Percentiles rank a stretch among this genome's conserved stretches.
Evolutionary conservation across 2,329 filamentous ascomycete genomes (phyloP).

Genomic region (Ophiosphaerella herpotricha): DNA sequence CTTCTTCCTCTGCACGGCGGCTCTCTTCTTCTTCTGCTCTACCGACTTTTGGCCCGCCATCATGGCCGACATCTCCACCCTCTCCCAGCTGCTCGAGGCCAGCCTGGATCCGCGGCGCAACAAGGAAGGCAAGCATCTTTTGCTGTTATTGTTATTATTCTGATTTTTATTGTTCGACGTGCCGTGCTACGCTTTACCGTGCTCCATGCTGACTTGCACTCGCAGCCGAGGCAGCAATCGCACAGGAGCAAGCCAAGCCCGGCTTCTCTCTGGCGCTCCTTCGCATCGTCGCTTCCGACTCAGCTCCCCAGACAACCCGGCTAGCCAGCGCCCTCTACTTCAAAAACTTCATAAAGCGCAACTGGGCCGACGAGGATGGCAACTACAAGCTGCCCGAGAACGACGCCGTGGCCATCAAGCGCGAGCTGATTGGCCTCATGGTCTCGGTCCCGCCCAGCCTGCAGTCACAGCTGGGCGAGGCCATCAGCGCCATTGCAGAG

Average conservation of each 20-base stretch:
- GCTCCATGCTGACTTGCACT: constrained; percentile 22
- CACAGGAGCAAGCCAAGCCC: constrained; percentile 77
- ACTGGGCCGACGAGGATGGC: constrained; percentile 95
- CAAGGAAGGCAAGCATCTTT: constrained; percentile 73
- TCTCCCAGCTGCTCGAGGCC: constrained; percentile 86
- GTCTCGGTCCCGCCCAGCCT: constrained; percentile 85
- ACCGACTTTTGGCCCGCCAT: constrained; percentile 2
- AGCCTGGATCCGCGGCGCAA: constrained; percentile 87
- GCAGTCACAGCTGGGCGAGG: constrained; percentile 92
- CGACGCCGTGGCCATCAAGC: constrained; percentile 90
- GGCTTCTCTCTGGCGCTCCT: constrained; percentile 86
- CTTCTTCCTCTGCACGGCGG: neutral
- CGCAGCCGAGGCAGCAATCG: constrained; percentile 79
- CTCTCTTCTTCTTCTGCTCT: constrained; percentile 2
- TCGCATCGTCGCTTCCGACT: constrained; percentile 81
- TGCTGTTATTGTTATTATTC: constrained; percentile 12
- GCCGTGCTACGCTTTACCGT: constrained; percentile 1
- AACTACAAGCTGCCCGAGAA: constrained; percentile 83
- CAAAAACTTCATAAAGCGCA: constrained; percentile 96
- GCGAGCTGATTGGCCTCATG: constrained; percentile 95
- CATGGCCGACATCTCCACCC: constrained; percentile 66
- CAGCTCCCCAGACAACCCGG: constrained; percentile 75
- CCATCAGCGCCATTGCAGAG: constrained; percentile 95
- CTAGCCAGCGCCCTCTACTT: constrained; percentile 91
- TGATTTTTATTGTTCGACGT: neutral